Percentiles rank a stretch among this genome's conserved stretches.
Evolutionary conservation across 164 flowering plant genomes (phyloP).

Genomic region (Piper longum): DNA sequence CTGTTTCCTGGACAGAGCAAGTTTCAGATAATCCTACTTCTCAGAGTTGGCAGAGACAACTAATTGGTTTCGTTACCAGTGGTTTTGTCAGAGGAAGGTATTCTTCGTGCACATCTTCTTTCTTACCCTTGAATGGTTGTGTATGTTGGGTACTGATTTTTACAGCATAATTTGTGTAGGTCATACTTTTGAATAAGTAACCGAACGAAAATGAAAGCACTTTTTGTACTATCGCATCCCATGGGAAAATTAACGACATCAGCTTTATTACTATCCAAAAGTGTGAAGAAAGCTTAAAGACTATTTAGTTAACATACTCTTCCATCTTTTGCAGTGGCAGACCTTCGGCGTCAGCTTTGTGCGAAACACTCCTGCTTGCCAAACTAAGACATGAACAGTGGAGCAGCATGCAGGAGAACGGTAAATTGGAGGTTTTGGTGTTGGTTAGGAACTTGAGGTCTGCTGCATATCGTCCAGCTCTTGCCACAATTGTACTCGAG

Average conservation of each 20-base stretch:
- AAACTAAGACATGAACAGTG: constrained; percentile 62
- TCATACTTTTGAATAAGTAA: too few species aligned
- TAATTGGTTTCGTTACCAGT: constrained; percentile 79
- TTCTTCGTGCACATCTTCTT: constrained; percentile 1
- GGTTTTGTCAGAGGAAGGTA: constrained; percentile 90
- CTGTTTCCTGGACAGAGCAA: constrained; percentile 54
- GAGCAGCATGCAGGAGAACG: constrained; percentile 30
- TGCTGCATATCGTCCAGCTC: constrained; percentile 64
- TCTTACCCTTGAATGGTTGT: not conserved
- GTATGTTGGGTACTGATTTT: not conserved
- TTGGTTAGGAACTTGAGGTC: constrained; percentile 75
- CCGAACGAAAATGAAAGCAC: too few species aligned
- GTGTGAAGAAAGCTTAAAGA: not conserved
- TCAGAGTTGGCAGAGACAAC: constrained; percentile 42
- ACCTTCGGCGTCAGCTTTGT: constrained; percentile 47
- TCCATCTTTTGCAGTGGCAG: constrained; percentile 38
- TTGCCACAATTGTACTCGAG: constrained; percentile 61
- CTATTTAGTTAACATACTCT: not conserved
- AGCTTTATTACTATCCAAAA: not conserved
- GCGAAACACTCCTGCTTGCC: constrained; percentile 52
- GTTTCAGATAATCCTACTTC: constrained; percentile 34
- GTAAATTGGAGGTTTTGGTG: constrained; percentile 47
- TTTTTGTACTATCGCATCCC: too few species aligned
- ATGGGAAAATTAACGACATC: too few species aligned
- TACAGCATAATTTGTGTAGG: not conserved